phyloP scores from a whole-genome alignment of 192 early-diverging fungal species.

The Backusella luteola region DNA sequence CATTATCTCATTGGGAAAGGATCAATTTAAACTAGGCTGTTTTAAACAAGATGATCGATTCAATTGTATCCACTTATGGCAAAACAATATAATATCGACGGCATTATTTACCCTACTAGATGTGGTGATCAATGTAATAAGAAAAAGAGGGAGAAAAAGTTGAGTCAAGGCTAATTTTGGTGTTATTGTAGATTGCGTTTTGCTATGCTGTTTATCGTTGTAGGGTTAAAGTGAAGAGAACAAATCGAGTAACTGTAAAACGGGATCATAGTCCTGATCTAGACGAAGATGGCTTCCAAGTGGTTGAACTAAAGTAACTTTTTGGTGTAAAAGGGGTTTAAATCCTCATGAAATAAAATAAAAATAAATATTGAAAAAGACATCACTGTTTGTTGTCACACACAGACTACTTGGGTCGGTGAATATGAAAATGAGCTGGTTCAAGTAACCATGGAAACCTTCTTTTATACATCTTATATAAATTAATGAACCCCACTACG shows the following conservation, averaged over 20 bases:
- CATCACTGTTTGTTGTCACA: background rate
- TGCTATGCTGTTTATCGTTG: background rate
- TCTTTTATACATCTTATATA: too few species aligned
- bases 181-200: slow-evolving; percentile 5
- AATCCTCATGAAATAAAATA: background rate
- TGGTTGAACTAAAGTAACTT: slow-evolving; percentile 7
- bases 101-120: background rate
- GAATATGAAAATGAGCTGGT: background rate
- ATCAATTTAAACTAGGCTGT: slow-evolving; percentile 9
- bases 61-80: background rate
- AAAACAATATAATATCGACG: background rate
- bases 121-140: background rate
- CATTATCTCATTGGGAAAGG: slow-evolving; percentile 1
- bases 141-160: background rate
- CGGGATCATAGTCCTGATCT: background rate
- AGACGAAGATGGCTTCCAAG: background rate
- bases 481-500: too few species aligned
- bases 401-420: background rate
- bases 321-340: background rate
- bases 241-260: slow-evolving; percentile 5
- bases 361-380: background rate
- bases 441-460: background rate
- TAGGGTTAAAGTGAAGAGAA: background rate
- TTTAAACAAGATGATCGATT: background rate
- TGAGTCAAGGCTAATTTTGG: background rate